Evolutionary conservation across 495 filamentous ascomycete species (phyloP).

Genomic region (Bacidia gigantensis): DNA sequence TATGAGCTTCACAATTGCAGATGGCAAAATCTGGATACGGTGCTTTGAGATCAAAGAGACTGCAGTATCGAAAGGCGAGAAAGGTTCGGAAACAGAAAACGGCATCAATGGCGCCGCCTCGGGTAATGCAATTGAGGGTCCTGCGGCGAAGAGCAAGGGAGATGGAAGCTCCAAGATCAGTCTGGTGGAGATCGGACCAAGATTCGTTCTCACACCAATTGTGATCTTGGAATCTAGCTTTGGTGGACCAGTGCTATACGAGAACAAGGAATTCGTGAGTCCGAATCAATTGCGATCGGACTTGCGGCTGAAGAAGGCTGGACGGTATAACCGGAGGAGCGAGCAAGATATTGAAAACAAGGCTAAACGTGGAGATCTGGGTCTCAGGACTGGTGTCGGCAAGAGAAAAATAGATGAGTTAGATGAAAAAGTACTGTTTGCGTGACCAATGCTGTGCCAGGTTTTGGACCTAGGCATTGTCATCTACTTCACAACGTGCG

Average conservation of each 20-base stretch:
- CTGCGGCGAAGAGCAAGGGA: slow-evolving; percentile 22
- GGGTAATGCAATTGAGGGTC: slow-evolving; percentile 19
- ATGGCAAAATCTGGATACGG: slow-evolving; percentile 93
- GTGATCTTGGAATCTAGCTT: slow-evolving; percentile 92
- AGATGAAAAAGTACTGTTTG: slow-evolving; percentile 72
- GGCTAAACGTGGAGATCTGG: slow-evolving; percentile 61
- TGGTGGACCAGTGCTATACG: slow-evolving; percentile 91
- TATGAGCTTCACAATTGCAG: slow-evolving; percentile 80
- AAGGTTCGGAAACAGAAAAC: slow-evolving; percentile 3
- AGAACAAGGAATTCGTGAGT: slow-evolving; percentile 96
- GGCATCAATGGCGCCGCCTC: slow-evolving; percentile 13
- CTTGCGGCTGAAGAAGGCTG: slow-evolving; percentile 56
- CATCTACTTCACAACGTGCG: no score
- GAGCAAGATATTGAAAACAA: slow-evolving; percentile 60
- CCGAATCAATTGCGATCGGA: slow-evolving; percentile 89
- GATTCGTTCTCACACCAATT: slow-evolving; percentile 91
- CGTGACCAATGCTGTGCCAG: no score
- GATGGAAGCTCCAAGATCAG: slow-evolving; percentile 52
- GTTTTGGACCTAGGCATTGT: no score
- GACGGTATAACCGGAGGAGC: slow-evolving; percentile 54
- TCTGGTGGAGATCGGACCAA: slow-evolving; percentile 85
- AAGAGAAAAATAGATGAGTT: slow-evolving; percentile 52
- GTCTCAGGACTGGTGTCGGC: slow-evolving; percentile 51
- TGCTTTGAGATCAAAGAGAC: slow-evolving; percentile 88
- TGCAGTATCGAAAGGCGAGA: slow-evolving; percentile 40